These are phyloP conservation scores for Taiozyma sp. DNA, from an alignment of 1,139 yeast genomes.

Conservation along the genomic window DNA sequence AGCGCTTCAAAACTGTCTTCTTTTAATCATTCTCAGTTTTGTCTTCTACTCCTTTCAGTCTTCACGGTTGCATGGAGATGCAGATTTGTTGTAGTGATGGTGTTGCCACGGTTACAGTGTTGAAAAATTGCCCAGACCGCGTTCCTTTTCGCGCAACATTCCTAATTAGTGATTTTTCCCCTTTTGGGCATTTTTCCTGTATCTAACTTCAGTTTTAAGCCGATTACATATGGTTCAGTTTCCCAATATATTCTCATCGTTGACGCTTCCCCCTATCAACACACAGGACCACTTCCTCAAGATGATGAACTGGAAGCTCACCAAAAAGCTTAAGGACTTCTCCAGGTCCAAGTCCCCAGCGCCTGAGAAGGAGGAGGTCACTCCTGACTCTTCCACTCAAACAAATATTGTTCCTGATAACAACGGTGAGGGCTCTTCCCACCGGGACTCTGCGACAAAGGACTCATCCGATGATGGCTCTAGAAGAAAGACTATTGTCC, in stretches of 20 bases:
- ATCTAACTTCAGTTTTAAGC: background rate
- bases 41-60: background rate
- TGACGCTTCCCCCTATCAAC: background rate
- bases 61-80: background rate
- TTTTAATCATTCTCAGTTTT: background rate
- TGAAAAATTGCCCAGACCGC: background rate
- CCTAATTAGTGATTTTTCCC: background rate
- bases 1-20: no score
- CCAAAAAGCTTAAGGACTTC: slow-evolving; percentile 27
- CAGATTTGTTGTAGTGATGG: background rate
- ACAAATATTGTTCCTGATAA: background rate
- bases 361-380: slow-evolving; percentile 6
- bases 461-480: background rate
- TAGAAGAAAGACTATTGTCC: slow-evolving; percentile 10
- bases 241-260: no score
- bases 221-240: background rate
- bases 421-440: background rate
- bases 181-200: background rate
- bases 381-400: slow-evolving; percentile 1
- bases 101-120: background rate
- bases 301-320: slow-evolving; percentile 32
- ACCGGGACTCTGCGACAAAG: background rate
- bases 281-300: background rate
- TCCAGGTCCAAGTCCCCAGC: slow-evolving; percentile 23
- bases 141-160: background rate